These are phyloP conservation scores for Hymenoscyphus salicellus DNA, from an alignment of 2,329 filamentous ascomycete species.

Conservation along the genomic window DNA sequence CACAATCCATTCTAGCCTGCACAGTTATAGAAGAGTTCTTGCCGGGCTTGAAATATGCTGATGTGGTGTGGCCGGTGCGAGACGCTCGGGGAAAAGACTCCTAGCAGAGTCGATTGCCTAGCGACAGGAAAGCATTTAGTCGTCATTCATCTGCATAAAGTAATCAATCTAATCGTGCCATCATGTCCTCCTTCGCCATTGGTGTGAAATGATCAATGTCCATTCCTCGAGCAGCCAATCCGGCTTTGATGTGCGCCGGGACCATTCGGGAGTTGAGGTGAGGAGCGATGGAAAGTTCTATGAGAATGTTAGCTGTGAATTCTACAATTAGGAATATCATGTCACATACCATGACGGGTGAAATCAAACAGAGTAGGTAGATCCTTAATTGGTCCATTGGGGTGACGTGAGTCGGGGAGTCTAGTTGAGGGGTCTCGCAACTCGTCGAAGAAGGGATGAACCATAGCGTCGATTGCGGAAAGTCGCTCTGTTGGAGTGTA, in stretches of 20 bases:
- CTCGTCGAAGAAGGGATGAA: slow-evolving; percentile 98
- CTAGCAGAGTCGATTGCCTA: slow-evolving; percentile 29
- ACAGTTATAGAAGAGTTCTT: slow-evolving; percentile 29
- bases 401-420: slow-evolving; percentile 90
- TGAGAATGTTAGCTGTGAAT: slow-evolving; percentile 13
- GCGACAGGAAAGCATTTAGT: slow-evolving; percentile 37
- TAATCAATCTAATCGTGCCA: slow-evolving; percentile 84
- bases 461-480: slow-evolving; percentile 92
- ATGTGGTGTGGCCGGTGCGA: slow-evolving; percentile 28
- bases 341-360: slow-evolving; percentile 73
- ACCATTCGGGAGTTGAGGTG: slow-evolving; percentile 85
- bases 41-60: slow-evolving; percentile 33
- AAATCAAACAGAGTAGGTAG: slow-evolving; percentile 91
- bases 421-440: slow-evolving; percentile 86
- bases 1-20: slow-evolving; percentile 31
- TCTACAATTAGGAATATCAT: neutral
- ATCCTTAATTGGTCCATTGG: slow-evolving; percentile 74
- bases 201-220: slow-evolving; percentile 94
- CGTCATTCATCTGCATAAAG: slow-evolving; percentile 31
- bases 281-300: slow-evolving; percentile 95
- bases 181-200: slow-evolving; percentile 92
- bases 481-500: slow-evolving; percentile 96
- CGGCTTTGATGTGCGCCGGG: slow-evolving; percentile 73
- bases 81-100: slow-evolving; percentile 31
- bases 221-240: slow-evolving; percentile 72